Conservation (phyloP, 1,284 basidiomycete species). For the Uromyces viciae-fabae region DNA sequence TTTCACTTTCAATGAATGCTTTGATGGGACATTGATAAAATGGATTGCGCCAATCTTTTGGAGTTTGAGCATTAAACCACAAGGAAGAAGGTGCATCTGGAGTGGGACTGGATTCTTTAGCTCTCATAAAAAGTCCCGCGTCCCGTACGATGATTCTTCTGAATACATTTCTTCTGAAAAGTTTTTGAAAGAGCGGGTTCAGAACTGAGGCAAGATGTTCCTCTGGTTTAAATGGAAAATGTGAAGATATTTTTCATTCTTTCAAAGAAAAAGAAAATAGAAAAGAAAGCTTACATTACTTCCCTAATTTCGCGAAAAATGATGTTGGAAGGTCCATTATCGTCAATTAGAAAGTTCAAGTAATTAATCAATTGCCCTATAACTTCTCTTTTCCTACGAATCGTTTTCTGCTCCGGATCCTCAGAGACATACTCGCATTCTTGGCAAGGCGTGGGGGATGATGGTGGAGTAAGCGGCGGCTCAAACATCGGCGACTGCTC, state of each 20-base stretch:
- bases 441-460: slow-evolving; percentile 14
- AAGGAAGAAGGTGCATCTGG: neutral
- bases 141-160: slow-evolving; percentile 33
- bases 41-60: slow-evolving; percentile 9
- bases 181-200: neutral
- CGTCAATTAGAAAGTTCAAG: neutral
- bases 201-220: neutral
- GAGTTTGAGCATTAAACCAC: neutral
- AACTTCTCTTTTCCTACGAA: neutral
- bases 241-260: neutral
- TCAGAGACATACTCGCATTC: slow-evolving; percentile 18
- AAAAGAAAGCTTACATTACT: slow-evolving; percentile 14
- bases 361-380: slow-evolving; percentile 14
- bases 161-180: slow-evolving; percentile 32
- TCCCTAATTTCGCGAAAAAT: slow-evolving; percentile 17
- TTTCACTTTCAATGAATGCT: slow-evolving; percentile 14
- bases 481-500: neutral
- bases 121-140: slow-evolving; percentile 41
- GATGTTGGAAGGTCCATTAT: neutral
- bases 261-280: neutral
- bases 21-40: slow-evolving; percentile 35
- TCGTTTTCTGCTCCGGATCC: slow-evolving; percentile 10
- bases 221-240: neutral
- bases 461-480: slow-evolving; percentile 21
- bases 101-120: slow-evolving; percentile 20